These are phyloP conservation scores for Lactifluus subvellereus DNA, from an alignment of 768 basidiomycete genomes.

Conservation along the genomic window DNA sequence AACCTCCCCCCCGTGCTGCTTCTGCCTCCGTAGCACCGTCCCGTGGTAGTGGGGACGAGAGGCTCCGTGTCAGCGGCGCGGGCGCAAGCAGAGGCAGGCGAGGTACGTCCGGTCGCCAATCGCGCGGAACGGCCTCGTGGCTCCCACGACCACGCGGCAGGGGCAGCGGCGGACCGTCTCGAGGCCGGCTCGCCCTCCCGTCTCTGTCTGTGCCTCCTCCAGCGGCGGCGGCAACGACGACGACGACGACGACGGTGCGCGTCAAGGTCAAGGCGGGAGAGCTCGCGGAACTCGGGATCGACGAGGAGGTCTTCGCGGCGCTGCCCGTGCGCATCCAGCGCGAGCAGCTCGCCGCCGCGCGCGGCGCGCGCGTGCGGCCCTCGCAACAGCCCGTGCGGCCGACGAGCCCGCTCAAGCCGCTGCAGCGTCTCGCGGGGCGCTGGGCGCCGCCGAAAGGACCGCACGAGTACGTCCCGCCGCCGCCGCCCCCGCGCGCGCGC, in stretches of 20 bases:
- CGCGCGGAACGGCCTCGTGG: background rate
- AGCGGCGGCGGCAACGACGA: background rate
- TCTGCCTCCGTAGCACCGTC: constrained; percentile 11
- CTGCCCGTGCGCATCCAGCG: constrained; percentile 64
- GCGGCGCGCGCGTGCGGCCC: constrained; percentile 37
- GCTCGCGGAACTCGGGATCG: constrained; percentile 61
- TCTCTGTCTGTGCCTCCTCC: constrained; percentile 31
- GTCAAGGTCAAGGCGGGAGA: constrained; percentile 52
- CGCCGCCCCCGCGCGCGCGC: constrained; percentile 52
- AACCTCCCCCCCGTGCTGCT: constrained; percentile 7
- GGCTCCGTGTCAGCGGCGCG: constrained; percentile 15
- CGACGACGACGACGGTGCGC: constrained; percentile 27
- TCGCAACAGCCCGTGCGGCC: constrained; percentile 16
- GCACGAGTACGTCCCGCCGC: constrained; percentile 35
- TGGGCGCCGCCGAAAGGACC: constrained; percentile 33
- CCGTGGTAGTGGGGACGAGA: background rate
- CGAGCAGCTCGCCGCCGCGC: constrained; percentile 62
- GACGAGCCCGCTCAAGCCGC: constrained; percentile 37
- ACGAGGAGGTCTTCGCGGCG: constrained; percentile 59
- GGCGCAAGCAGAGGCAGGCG: background rate
- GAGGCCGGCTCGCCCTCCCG: constrained; percentile 34
- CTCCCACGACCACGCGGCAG: background rate
- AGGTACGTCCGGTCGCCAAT: background rate
- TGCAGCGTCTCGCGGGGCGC: constrained; percentile 40
- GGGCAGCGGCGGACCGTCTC: constrained; percentile 28